Evolutionary conservation across 331 rosid genomes (phyloP).

Genomic region (Spiraea crenata): DNA sequence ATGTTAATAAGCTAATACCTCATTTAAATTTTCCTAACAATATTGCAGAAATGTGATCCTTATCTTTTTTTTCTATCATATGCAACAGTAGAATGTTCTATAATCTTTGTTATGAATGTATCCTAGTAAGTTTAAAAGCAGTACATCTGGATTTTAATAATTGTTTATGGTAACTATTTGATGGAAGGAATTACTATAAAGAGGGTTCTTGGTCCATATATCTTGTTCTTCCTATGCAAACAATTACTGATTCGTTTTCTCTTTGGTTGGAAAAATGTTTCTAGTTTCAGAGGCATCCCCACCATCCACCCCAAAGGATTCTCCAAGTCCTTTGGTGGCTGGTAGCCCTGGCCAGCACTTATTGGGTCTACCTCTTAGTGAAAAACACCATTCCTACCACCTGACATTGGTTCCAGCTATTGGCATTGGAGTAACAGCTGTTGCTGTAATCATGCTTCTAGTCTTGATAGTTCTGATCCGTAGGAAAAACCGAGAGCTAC

Average conservation of each 20-base stretch:
- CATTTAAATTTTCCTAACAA: not conserved
- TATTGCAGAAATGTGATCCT: not conserved
- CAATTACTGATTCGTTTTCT: not conserved
- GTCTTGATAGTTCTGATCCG: conserved; percentile 81
- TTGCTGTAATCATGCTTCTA: conserved; percentile 61
- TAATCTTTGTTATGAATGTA: not conserved
- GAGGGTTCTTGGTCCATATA: not conserved
- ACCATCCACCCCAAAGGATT: conserved; percentile 57
- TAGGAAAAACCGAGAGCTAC: conserved; percentile 72
- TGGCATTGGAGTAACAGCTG: conserved; percentile 74
- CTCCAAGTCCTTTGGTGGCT: conserved; percentile 75
- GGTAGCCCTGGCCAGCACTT: conserved; percentile 63
- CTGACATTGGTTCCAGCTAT: conserved; percentile 67
- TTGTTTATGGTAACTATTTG: not conserved
- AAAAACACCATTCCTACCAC: conserved; percentile 60
- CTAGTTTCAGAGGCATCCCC: conserved; percentile 61
- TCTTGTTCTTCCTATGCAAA: not conserved
- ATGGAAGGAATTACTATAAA: not conserved
- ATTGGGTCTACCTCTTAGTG: conserved; percentile 42
- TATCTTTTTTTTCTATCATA: not conserved
- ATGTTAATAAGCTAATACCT: not conserved
- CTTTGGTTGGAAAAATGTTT: conserved; percentile 29
- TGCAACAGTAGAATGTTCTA: not conserved
- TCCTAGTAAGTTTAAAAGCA: not conserved
- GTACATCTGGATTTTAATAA: not conserved